Base-by-base conservation (phyloP, 371 early-diverging fungal genomes). In the Lichtheimia ramosa region DNA sequence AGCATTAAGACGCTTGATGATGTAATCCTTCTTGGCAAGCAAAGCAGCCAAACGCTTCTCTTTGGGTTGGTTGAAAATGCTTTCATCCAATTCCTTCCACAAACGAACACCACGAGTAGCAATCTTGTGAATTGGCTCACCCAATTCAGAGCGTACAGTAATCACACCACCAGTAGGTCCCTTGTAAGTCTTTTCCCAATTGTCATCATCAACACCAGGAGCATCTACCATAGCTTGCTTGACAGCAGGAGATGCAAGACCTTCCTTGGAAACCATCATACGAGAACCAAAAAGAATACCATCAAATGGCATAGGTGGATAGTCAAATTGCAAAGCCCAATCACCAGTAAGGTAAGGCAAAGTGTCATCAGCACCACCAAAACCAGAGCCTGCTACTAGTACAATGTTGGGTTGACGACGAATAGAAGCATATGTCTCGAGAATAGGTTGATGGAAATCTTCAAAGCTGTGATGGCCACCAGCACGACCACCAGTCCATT, bases 401-500 rank as follows among this genome's bases (percentile, higher is more conserved):
- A 94, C 86, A 62, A 97, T 87, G 77, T 97, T 97, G 56, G 80
- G 62, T 63, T 88, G 88, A 20, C 89, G 88, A 70, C 97, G 91
- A 52, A 96, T 94, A 21, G 92, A 84, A 43, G 90, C 90, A 65
- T 97, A 97, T 3, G 95, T 95, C 81, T 95, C 94, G 21, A 97
- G 74, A 63, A 97, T 92, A 53, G 96, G 96, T 64, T 89, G 88
- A 69, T 96, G 95, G 78, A 94, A 90, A 73, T 97, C 97, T 78
- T 97, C 97, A 59, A 91, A 97, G 60, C 91, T 89, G 88, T 97
- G 97, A 75, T 97, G 97, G 39, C 97, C 97, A 73, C 97, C 97
- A 43, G 92, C 95, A 73, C 97, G 91, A 48, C 96, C 97, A 77
- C 97, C 96, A 50, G 97, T 97, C 97, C 97, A 97, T 71, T 97